Percentiles rank a stretch among this genome's conserved stretches.
phyloP scores from a whole-genome alignment of 2,329 filamentous ascomycete genomes.

The Monilinia vaccinii-corymbosi region DNA sequence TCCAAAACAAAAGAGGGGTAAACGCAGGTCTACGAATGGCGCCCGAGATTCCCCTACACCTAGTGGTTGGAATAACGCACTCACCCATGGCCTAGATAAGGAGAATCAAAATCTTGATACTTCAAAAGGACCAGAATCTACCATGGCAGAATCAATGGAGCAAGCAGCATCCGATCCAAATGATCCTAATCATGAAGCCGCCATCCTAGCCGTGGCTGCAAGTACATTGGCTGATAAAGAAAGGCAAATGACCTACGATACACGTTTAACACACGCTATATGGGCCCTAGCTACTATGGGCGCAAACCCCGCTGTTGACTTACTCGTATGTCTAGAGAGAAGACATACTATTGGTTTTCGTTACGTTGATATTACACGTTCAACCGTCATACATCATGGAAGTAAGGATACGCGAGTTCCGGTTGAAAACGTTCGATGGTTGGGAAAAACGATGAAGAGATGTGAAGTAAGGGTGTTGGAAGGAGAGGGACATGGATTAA shows the following conservation, averaged over 20 bases:
- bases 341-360: conserved; percentile 88
- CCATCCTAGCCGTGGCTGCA: conserved; percentile 40
- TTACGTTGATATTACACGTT: conserved; percentile 89
- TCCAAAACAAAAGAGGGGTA: conserved; percentile 54
- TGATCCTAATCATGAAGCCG: conserved; percentile 28
- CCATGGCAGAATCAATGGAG: conserved; percentile 21
- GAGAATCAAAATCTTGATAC: conserved; percentile 27
- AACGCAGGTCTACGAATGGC: conserved; percentile 44
- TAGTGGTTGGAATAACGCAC: conserved; percentile 29
- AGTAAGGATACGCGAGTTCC: conserved; percentile 85
- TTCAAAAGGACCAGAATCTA: conserved; percentile 25
- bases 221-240: conserved; percentile 60
- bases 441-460: conserved; percentile 85
- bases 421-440: conserved; percentile 89
- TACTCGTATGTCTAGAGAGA: conserved; percentile 86
- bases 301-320: conserved; percentile 87
- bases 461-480: conserved; percentile 88
- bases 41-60: conserved; percentile 30
- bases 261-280: conserved; percentile 79
- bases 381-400: conserved; percentile 91
- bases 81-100: conserved; percentile 29
- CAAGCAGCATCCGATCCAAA: conserved; percentile 21
- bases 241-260: conserved; percentile 69
- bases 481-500: conserved; percentile 87
- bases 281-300: conserved; percentile 89